Evolutionary conservation across 2,329 filamentous ascomycete genomes (phyloP).

Genomic region (Zymoseptoria ardabiliae): DNA sequence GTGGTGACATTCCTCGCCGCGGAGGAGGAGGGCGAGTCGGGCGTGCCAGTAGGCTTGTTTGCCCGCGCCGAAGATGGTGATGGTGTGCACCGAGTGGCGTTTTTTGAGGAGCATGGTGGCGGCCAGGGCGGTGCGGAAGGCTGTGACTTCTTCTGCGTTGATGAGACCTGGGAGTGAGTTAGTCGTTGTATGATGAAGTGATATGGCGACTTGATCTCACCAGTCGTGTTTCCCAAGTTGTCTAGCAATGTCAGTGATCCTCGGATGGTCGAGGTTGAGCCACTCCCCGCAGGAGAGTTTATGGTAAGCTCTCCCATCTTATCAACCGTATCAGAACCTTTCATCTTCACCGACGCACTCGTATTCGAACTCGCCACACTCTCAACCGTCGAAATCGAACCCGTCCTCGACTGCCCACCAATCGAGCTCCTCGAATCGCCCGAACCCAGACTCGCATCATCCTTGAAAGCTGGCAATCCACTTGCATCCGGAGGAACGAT

Average conservation of each 20-base stretch:
- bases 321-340: slow-evolving; percentile 22
- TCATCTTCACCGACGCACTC: slow-evolving; percentile 9
- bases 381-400: slow-evolving; percentile 22
- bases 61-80: slow-evolving; percentile 81
- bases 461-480: slow-evolving; percentile 18
- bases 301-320: slow-evolving; percentile 21
- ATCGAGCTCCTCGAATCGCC: slow-evolving; percentile 23
- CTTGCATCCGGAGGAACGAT: slow-evolving; percentile 34
- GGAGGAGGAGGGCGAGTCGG: slow-evolving; percentile 70
- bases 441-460: slow-evolving; percentile 20
- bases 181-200: neutral
- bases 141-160: slow-evolving; percentile 61
- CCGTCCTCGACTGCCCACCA: slow-evolving; percentile 20
- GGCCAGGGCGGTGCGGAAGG: slow-evolving; percentile 60
- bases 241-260: slow-evolving; percentile 56
- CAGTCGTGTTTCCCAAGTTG: slow-evolving; percentile 46
- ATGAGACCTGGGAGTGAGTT: slow-evolving; percentile 44
- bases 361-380: slow-evolving; percentile 12
- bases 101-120: slow-evolving; percentile 54
- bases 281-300: slow-evolving; percentile 5
- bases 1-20: slow-evolving; percentile 60
- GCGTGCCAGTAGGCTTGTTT: slow-evolving; percentile 94
- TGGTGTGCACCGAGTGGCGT: slow-evolving; percentile 62
- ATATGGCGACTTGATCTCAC: neutral
- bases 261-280: slow-evolving; percentile 39